These are phyloP conservation scores for Sporothrix pallida DNA, from an alignment of 2,329 filamentous ascomycete species.

Conservation along the genomic window DNA sequence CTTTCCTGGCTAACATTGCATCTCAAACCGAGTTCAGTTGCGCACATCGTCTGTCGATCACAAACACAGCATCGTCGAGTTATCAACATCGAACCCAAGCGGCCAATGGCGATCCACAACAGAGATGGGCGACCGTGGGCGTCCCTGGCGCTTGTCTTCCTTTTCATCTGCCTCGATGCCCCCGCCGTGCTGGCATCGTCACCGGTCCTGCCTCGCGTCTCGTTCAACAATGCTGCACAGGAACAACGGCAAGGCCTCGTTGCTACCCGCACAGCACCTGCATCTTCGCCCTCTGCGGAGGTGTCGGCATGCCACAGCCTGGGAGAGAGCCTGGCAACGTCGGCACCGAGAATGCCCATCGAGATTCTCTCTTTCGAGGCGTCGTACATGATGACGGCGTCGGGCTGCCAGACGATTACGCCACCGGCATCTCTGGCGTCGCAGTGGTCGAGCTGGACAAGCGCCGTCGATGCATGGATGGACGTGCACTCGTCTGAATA, in stretches of 20 bases:
- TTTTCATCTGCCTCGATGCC: not conserved
- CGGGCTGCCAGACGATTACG: not conserved
- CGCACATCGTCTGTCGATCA: not conserved
- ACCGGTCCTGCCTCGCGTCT: not conserved
- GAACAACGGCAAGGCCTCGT: not conserved
- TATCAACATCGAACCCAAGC: not conserved
- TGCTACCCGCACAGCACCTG: not conserved
- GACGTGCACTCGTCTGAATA: not conserved
- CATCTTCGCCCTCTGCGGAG: not conserved
- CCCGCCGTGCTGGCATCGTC: not conserved
- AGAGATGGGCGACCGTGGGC: not conserved
- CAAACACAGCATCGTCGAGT: not conserved
- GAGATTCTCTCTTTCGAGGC: slow-evolving; percentile 15
- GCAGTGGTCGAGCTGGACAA: slow-evolving; percentile 17
- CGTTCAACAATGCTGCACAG: not conserved
- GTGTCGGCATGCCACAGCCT: not conserved
- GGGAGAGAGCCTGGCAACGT: not conserved
- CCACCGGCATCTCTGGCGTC: slow-evolving; percentile 3
- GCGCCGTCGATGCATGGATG: slow-evolving; percentile 1
- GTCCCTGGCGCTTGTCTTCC: not conserved
- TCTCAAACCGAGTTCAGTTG: too few species aligned
- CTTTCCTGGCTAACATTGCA: not conserved
- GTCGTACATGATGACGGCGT: slow-evolving; percentile 3
- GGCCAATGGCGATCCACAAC: not conserved
- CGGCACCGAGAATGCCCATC: slow-evolving; percentile 4